Base-by-base conservation (phyloP, 208 protist species). In the Leishmania aethiopica region DNA sequence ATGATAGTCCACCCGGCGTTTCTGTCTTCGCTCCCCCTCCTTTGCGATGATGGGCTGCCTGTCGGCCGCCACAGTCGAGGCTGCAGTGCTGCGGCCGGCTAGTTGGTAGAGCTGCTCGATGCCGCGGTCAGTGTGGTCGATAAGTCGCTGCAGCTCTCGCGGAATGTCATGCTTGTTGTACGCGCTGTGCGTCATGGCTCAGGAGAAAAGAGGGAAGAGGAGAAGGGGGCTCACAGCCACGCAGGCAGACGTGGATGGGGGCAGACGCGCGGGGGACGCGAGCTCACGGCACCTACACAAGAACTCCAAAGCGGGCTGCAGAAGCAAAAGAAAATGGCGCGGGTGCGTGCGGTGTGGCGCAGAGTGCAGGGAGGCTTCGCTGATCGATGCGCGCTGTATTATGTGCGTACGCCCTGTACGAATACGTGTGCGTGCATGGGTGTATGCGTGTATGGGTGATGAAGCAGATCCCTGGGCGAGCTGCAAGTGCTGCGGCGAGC, bases 41-140 rank as follows among this genome's bases (percentile, higher is more conserved):
- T 35, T 74, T 8, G 42, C 42, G 28, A 53, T 17, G n/a, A 28
- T 37, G 1, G 40, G 45, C 25, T n/a, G 6, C 70, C 45, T 22
- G 3, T n/a, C 13, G 45, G 10, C 45, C n/a, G 25, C 51, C 73
- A 32, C 53, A 32, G 73, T 49, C 37, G 75, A 62, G 25, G 77
- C 60, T 5, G 37, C 77, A 49, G 77, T 13, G 25, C 37, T 49
- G 53, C 78, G 78, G 2, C 86, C 83, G 17, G 84, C 79, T 17
- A 87, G 75, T 28, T 80, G 83, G 62, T 97, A 97, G 47, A 97
- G 88, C 70, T 86, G 86, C 80, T 91, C 82, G 62, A 97, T 91
- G 10, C 91, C 92, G 59, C 84, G 83, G 51, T 92, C 91, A 3
- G 93, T 97, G 85, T 87, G 82, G 55, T 93, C 87, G 71, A 95